Base-by-base conservation (phyloP, 306 rosid species). In the Castanea sativa region DNA sequence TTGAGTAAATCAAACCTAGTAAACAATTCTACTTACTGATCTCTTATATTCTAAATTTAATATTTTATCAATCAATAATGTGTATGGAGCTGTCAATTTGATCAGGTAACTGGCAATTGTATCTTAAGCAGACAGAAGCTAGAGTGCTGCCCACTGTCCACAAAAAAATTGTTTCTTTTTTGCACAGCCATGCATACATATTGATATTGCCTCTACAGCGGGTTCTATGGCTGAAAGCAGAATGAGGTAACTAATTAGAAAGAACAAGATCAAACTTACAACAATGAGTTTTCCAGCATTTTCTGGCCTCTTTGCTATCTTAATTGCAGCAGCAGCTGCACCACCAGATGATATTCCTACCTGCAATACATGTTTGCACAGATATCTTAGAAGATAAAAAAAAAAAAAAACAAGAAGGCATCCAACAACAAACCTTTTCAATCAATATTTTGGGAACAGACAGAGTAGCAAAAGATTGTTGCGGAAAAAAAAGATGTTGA, bases 281-380 rank as follows among this genome's bases (percentile, higher is more conserved):
- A 91, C 98, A 73, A 95, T 89, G 83, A 95, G 97, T 78, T 95
- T 95, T 79, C 99, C 99, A 33, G 90, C 91, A 84, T 90, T 92
- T 80, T 90, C 99, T 3, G 98, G 97, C 83, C 90, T 85, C 82
- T 81, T 87, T 30, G 97, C 99, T 69, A 95, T 64, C 90, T 85
- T 85, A 71, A 95, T 88, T 64, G 97, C 98, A 11, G 97, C 99
- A 0, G 98, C 98, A 0, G 99, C 92, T 0, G 99, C 99, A 9
- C 92, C 99, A 81, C 99, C 99, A 1, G 99, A 95, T 84, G 99
- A 95, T 85, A 95, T 95, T 73, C 99, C 99, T 8, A 89, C 98
- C 99, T 95, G 84, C 74, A 83, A 69, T 52, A 71, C 67, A 82
- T 41, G 76, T 78, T 73, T 29, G 41, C 32, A 81, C 52, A 21